These are phyloP conservation scores for Pseudognaphalium luteoalbum DNA, from an alignment of 129 eudicot species.

Conservation along the genomic window DNA sequence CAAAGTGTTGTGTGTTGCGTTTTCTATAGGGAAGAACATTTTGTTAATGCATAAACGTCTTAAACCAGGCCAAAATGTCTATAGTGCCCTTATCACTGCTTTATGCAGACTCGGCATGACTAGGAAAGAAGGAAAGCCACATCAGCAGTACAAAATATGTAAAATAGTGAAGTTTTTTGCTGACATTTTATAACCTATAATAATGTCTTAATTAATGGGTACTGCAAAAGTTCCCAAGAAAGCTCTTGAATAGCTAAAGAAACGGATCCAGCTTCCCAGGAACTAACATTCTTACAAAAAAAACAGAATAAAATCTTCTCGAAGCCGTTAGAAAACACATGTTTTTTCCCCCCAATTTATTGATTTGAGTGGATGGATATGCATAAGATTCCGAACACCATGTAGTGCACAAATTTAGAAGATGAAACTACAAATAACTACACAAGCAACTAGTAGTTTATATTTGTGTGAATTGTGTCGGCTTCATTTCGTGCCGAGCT, in stretches of 20 bases:
- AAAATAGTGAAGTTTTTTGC: constrained; percentile 52
- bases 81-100: constrained; percentile 52
- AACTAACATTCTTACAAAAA: too few relatives aligned
- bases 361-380: too few relatives aligned
- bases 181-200: constrained; percentile 65
- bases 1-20: neutral
- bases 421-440: too few relatives aligned
- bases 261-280: too few relatives aligned
- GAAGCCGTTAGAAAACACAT: too few relatives aligned
- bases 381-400: too few relatives aligned
- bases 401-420: too few relatives aligned
- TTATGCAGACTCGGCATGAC: constrained; percentile 90
- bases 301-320: too few relatives aligned
- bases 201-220: constrained; percentile 58
- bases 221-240: constrained; percentile 67
- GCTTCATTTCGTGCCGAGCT: too few relatives aligned
- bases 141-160: constrained; percentile 59
- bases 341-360: too few relatives aligned
- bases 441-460: too few relatives aligned
- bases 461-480: too few relatives aligned
- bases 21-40: constrained; percentile 46
- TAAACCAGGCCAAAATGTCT: constrained; percentile 47
- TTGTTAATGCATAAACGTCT: constrained; percentile 60
- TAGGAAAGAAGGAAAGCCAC: constrained; percentile 68
- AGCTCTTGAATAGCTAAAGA: constrained; percentile 36